Evolutionary conservation across 2,329 filamentous ascomycete genomes (phyloP).

Genomic region (Sporothrix dimorphospora): DNA sequence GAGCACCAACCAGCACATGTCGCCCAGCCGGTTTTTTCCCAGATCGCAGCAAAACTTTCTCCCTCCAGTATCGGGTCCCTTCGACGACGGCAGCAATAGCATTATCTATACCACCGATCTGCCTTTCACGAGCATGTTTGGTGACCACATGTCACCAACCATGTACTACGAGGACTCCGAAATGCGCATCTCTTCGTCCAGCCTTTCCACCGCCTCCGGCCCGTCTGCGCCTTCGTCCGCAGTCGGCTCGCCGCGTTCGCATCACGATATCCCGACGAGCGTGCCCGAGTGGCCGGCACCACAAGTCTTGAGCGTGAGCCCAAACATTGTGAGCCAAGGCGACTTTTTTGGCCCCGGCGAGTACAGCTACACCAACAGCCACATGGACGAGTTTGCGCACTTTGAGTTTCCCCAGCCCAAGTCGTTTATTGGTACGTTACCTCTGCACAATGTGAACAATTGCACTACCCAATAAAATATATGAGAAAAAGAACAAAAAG

Average conservation of each 20-base stretch:
- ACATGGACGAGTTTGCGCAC: slow-evolving; percentile 55
- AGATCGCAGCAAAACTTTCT: slow-evolving; percentile 28
- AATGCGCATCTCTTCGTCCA: slow-evolving; percentile 57
- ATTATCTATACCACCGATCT: slow-evolving; percentile 53
- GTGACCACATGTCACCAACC: slow-evolving; percentile 51
- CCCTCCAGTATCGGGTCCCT: slow-evolving; percentile 47
- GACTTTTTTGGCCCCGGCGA: slow-evolving; percentile 58
- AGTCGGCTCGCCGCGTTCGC: slow-evolving; percentile 68
- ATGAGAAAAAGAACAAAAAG: not conserved
- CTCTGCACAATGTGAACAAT: slow-evolving; percentile 37
- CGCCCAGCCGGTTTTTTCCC: slow-evolving; percentile 33
- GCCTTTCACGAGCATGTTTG: slow-evolving; percentile 49
- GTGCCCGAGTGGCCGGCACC: slow-evolving; percentile 62
- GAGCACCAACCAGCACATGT: slow-evolving; percentile 32
- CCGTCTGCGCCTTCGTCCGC: slow-evolving; percentile 68
- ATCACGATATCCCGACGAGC: slow-evolving; percentile 59
- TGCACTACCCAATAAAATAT: not conserved
- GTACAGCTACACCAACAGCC: slow-evolving; percentile 56
- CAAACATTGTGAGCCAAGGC: slow-evolving; percentile 63
- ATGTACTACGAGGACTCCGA: slow-evolving; percentile 57
- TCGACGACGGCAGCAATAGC: slow-evolving; percentile 46
- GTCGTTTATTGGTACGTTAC: slow-evolving; percentile 56
- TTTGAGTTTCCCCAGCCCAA: slow-evolving; percentile 55
- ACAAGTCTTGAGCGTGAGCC: slow-evolving; percentile 62
- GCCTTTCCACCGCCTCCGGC: slow-evolving; percentile 63